A percentile compares a stretch with the other conserved stretches of the same genome.
Evolutionary conservation across 2,329 filamentous ascomycete genomes (phyloP).

Genomic region (Pseudocercospora pini-densiflorae): DNA sequence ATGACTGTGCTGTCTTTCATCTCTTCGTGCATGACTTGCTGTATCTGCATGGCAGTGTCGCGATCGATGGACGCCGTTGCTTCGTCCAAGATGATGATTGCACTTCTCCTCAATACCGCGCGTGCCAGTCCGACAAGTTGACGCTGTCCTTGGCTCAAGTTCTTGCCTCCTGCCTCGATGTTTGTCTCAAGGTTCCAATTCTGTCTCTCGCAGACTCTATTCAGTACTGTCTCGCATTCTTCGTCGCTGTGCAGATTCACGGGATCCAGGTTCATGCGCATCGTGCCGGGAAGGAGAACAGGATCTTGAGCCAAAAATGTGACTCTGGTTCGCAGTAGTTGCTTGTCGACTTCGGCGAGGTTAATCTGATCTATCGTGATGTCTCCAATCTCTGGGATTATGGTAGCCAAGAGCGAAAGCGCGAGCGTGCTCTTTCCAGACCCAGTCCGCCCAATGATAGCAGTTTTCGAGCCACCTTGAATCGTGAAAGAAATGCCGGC

Average conservation of each 20-base stretch:
- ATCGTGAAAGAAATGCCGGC: slow-evolving; percentile 72
- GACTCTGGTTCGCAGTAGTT: slow-evolving; percentile 64
- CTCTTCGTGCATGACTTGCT: slow-evolving; percentile 60
- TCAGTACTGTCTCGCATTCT: slow-evolving; percentile 59
- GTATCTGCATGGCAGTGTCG: slow-evolving; percentile 62
- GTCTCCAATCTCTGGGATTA: slow-evolving; percentile 58
- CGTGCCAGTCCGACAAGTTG: slow-evolving; percentile 68
- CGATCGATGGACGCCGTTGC: slow-evolving; percentile 68
- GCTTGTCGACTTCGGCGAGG: slow-evolving; percentile 62
- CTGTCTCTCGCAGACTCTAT: slow-evolving; percentile 60
- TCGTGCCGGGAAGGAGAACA: slow-evolving; percentile 65
- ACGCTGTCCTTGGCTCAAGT: slow-evolving; percentile 67
- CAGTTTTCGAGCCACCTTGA: slow-evolving; percentile 76
- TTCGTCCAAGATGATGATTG: slow-evolving; percentile 69
- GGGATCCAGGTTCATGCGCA: slow-evolving; percentile 67
- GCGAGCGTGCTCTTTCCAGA: slow-evolving; percentile 83
- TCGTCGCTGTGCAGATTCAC: slow-evolving; percentile 60
- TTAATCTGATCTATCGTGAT: slow-evolving; percentile 67
- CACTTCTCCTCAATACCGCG: slow-evolving; percentile 64
- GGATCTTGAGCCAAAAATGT: slow-evolving; percentile 72
- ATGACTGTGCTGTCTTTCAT: slow-evolving; percentile 65
- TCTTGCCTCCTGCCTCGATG: slow-evolving; percentile 65
- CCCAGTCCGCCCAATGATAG: slow-evolving; percentile 79
- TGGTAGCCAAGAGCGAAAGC: slow-evolving; percentile 62
- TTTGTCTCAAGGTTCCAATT: slow-evolving; percentile 61